Base-by-base conservation (phyloP, 2,329 filamentous ascomycete genomes). In the Ophiostoma piceae region DNA sequence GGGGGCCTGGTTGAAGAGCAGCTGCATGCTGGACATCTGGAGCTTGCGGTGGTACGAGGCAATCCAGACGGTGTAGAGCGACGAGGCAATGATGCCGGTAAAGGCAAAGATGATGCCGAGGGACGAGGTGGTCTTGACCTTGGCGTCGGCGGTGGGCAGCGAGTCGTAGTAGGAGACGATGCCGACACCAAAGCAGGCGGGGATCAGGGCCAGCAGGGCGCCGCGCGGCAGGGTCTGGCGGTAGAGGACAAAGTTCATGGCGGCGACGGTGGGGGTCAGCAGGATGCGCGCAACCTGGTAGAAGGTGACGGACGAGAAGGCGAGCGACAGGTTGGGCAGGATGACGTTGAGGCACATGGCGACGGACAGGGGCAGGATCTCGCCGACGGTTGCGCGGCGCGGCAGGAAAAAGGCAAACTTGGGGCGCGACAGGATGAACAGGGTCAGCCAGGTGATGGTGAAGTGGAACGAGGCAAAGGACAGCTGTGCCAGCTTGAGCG, bases 271-370 rank as follows among this genome's bases (percentile, higher is more conserved):
- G 2, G 89, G 89, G 0, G 88, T 90, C 37, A 90, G 82, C 14
- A 90, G 80, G 71, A 90, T 88, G 32, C 88, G 85, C 4, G 87
- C 87, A 67, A 90, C 84, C 77, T 91, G 88, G 77, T 90, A 91
- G 77, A 91, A 90, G 60, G 87, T 88, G 60, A 91, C 85, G 67
- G 85, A 85, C 29, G 88, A 90, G 77, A 86, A 89, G 39, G 88
- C 88, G 62, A 91, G 81, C 1, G 87, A 90, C 7, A 90, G 79
- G 75, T 91, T 91, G 11, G 87, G 88, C 11, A 91, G 81, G 72
- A 91, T 87, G 76, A 91, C 87, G 77, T 90, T 90, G 71, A 88
- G 81, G 68, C 86, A 84, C 88, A 91, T 90, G 75, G 87, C 84
- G 39, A 88, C 75, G 2, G 87, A 86, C n/a, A 91, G 81, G 2